Conservation (phyloP, 2,329 filamentous ascomycete species). For the Plenodomus lindquistii region DNA sequence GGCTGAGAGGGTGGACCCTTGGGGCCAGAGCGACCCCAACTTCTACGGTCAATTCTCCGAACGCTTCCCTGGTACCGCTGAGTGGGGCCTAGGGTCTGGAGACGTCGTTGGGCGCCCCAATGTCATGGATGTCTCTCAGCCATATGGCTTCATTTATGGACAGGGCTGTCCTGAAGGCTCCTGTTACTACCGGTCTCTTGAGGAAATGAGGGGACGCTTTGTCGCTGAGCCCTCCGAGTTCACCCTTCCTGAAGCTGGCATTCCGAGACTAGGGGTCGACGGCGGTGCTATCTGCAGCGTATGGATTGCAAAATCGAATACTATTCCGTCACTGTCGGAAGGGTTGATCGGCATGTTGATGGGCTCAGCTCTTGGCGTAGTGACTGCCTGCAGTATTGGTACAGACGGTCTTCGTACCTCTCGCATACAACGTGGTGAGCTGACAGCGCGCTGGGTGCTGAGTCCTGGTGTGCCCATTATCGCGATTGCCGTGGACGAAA, state of each 20-base stretch:
- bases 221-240: constrained; percentile 65
- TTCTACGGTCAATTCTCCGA: constrained; percentile 78
- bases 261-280: constrained; percentile 73
- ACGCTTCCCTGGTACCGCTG: constrained; percentile 70
- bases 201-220: constrained; percentile 77
- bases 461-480: constrained; percentile 93
- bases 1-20: constrained; percentile 74
- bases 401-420: constrained; percentile 61
- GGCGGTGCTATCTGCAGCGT: constrained; percentile 75
- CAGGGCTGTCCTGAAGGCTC: constrained; percentile 85
- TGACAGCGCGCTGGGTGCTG: constrained; percentile 86
- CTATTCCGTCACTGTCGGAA: constrained; percentile 71
- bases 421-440: constrained; percentile 70
- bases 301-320: constrained; percentile 85
- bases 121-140: constrained; percentile 86
- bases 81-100: constrained; percentile 78
- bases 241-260: constrained; percentile 68
- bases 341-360: constrained; percentile 80
- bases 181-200: constrained; percentile 73
- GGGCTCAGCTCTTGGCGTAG: constrained; percentile 80
- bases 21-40: constrained; percentile 78
- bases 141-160: constrained; percentile 80
- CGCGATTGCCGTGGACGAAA: constrained; percentile 79
- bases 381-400: constrained; percentile 80
- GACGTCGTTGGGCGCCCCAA: constrained; percentile 77